Evolutionary conservation across 768 basidiomycete genomes (phyloP).

Genomic region (Mycena polygramma): DNA sequence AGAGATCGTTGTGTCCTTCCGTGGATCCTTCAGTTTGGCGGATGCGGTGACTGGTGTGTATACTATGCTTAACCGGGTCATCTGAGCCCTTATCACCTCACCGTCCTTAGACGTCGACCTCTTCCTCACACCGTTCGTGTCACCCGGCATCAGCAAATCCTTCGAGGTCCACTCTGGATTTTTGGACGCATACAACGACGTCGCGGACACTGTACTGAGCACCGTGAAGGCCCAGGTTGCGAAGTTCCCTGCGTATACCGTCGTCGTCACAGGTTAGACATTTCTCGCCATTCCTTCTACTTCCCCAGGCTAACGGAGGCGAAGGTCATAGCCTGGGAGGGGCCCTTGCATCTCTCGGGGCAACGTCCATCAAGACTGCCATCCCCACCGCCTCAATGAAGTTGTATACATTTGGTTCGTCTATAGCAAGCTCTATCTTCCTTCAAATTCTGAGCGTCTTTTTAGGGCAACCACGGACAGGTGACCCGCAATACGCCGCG

Average conservation of each 20-base stretch:
- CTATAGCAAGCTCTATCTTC: background rate
- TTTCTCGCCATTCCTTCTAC: too few species aligned
- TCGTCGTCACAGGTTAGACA: slow-evolving; percentile 17
- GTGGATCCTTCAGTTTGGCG: slow-evolving; percentile 47
- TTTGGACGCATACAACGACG: slow-evolving; percentile 21
- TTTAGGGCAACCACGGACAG: slow-evolving; percentile 64
- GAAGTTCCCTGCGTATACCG: background rate
- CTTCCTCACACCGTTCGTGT: slow-evolving; percentile 46
- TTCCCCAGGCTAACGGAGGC: background rate
- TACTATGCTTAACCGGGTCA: background rate
- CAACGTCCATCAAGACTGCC: background rate
- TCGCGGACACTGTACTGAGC: slow-evolving; percentile 10
- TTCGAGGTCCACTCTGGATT: slow-evolving; percentile 26
- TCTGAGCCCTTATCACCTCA: background rate
- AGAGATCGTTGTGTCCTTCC: slow-evolving; percentile 56
- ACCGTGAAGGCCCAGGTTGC: slow-evolving; percentile 1
- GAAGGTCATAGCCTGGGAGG: slow-evolving; percentile 20
- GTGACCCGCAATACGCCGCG: slow-evolving; percentile 55
- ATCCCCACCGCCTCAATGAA: background rate
- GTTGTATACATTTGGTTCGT: slow-evolving; percentile 20
- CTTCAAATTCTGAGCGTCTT: background rate
- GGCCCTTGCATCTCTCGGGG: background rate
- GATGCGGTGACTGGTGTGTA: slow-evolving; percentile 51
- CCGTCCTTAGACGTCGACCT: slow-evolving; percentile 42
- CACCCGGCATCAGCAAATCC: slow-evolving; percentile 41